Base-by-base conservation (phyloP, 768 basidiomycete genomes). In the Amanita exitialis region DNA sequence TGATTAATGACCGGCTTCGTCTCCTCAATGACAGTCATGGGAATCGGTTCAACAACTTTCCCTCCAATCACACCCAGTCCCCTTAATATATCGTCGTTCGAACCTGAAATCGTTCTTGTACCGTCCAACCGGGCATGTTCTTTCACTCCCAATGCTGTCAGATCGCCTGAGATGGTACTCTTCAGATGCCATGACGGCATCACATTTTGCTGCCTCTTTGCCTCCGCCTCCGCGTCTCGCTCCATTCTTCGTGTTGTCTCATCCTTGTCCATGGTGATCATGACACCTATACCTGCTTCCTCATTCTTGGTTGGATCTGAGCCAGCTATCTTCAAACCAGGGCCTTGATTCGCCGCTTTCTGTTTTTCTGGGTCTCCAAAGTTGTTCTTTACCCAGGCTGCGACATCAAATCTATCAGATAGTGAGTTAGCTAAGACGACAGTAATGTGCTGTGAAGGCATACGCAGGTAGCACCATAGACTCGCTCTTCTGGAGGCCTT, bases 111-210 rank as follows among this genome's bases (percentile, higher is more conserved):
- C 34, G 56, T 52, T 52, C 53, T 57, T 53, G 58, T 67, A 10
- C 55, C 60, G 48, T 76, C 75, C 21, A 73, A 66, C 51, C 82
- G 69, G n/a, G 77, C 80, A 54, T 64, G 78, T 62, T 89, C 86
- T 58, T 82, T 78, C 52, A 88, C 76, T 16, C 92, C 91, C 36
- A 94, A 73, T 18, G 90, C 86, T 0, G 95, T 96, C 54, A 92
- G 70, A 57, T 94, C 87, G 7, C 93, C 92, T 3, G 91, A 84
- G 54, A 99, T 91, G 2, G 96, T 99, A 62, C 91, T 94, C 66
- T 90, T 88, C 58, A 93, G 76, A 70, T 96, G 90, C 96, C 96
- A 99, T 10, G 86, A 74, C 1, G 96, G 96, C 41, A 99, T 71
- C 0, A 83, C 79, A 62, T 98, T 97, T 69, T 98, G 93, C 62